phyloP scores from a whole-genome alignment of 148 eudicot species.

The Silene uniflora region DNA sequence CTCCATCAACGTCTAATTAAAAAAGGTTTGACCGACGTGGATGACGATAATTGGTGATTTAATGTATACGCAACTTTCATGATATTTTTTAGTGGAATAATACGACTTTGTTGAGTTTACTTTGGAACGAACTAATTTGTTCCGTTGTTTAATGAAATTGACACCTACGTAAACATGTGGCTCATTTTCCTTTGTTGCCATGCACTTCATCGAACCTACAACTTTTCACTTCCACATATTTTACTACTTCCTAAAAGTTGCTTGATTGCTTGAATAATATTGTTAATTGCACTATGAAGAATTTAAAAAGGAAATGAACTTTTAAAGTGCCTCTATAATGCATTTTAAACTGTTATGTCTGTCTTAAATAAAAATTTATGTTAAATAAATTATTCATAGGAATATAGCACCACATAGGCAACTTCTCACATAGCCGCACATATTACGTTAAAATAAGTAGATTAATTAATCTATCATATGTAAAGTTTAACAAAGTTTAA shows the following conservation, averaged over 20 bases:
- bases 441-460: slow-evolving; percentile 4
- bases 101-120: not conserved
- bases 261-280: not conserved
- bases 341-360: no score
- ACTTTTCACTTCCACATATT: not conserved
- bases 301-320: not conserved
- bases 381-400: no score
- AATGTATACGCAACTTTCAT: not conserved
- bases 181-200: not conserved
- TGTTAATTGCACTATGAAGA: not conserved
- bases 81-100: slow-evolving; percentile 4
- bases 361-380: not conserved
- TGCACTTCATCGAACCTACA: not conserved
- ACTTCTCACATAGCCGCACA: not conserved
- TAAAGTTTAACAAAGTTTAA: not conserved
- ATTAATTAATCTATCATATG: not conserved
- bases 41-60: not conserved
- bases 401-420: not conserved
- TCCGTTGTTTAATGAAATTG: not conserved
- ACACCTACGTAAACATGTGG: slow-evolving; percentile 8
- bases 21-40: not conserved
- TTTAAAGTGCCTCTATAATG: not conserved
- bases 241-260: not conserved
- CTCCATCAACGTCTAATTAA: not conserved
- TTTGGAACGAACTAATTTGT: not conserved